These are phyloP conservation scores for Phytophthora palmivora DNA, from an alignment of 352 stramenopile genomes.

Conservation along the genomic window DNA sequence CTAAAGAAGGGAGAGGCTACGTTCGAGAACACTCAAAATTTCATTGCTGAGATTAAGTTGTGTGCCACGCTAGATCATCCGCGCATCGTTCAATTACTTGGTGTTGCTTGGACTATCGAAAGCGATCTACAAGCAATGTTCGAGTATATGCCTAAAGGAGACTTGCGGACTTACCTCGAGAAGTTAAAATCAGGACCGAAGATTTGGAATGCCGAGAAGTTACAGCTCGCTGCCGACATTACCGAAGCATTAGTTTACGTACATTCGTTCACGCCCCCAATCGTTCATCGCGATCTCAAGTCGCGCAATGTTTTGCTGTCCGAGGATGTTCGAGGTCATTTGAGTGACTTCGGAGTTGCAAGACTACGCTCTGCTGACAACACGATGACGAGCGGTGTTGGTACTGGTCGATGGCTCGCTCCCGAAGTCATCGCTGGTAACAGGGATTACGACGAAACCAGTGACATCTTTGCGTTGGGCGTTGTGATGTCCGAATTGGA, in stretches of 20 bases:
- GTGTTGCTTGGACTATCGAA: conserved; percentile 65
- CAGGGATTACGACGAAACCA: conserved; percentile 55
- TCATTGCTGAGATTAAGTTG: conserved; percentile 69
- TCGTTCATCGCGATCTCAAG: conserved; percentile 71
- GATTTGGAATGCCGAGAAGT: conserved; percentile 53
- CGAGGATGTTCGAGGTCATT: conserved; percentile 37
- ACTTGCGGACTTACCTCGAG: conserved; percentile 52
- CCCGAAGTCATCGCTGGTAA: conserved; percentile 58
- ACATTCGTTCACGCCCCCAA: conserved; percentile 64
- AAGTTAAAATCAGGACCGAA: conserved; percentile 11
- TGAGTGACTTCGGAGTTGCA: conserved; percentile 60
- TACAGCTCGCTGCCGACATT: conserved; percentile 63
- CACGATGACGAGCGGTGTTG: conserved; percentile 61
- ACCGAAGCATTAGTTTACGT: conserved; percentile 73
- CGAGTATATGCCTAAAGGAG: conserved; percentile 70
- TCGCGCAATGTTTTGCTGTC: conserved; percentile 63
- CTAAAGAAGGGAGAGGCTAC: conserved; percentile 50
- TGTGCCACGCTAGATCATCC: conserved; percentile 55
- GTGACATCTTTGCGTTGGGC: conserved; percentile 62
- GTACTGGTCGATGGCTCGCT: conserved; percentile 60
- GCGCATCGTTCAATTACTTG: conserved; percentile 57
- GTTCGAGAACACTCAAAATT: conserved; percentile 49
- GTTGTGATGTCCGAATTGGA: conserved; percentile 68
- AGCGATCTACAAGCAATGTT: conserved; percentile 65
- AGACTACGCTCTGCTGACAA: conserved; percentile 44